A percentile compares a stretch with the other conserved stretches of the same genome.
Conservation (phyloP, 805 yeast species). For the Maudiozyma serrabonitensis region DNA sequence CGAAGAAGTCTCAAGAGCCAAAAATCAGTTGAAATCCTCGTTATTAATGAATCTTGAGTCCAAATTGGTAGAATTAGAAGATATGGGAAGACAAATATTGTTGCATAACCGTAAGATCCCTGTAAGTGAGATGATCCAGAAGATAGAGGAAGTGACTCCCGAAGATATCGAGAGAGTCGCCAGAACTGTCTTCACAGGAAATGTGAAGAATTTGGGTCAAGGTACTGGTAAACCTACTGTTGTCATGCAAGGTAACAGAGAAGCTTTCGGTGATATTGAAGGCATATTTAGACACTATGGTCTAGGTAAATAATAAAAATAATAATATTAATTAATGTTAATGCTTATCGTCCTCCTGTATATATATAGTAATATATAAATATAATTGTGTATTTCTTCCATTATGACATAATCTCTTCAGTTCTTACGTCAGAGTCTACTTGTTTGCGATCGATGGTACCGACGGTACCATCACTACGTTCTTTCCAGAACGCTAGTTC, state of each 20-base stretch:
- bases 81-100: conserved; percentile 89
- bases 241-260: conserved; percentile 83
- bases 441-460: conserved; percentile 4
- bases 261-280: conserved; percentile 74
- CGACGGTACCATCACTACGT: conserved; percentile 19
- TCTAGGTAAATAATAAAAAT: conserved; percentile 37
- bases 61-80: conserved; percentile 89
- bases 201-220: conserved; percentile 36
- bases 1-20: conserved; percentile 77
- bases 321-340: neutral
- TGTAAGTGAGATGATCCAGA: conserved; percentile 69
- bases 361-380: neutral
- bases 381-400: neutral
- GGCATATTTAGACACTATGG: conserved; percentile 60
- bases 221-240: conserved; percentile 68
- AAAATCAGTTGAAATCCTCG: conserved; percentile 81
- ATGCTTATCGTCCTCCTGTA: neutral
- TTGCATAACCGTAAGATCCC: conserved; percentile 68
- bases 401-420: conserved; percentile 6
- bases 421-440: conserved; percentile 1
- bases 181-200: conserved; percentile 60
- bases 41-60: conserved; percentile 88
- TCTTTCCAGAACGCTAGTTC: conserved; percentile 50
- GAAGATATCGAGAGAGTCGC: conserved; percentile 69
- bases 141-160: conserved; percentile 59